Evolutionary conservation across 441 rosid genomes (phyloP).

Genomic region (Pelargonium myrrhifolium): DNA sequence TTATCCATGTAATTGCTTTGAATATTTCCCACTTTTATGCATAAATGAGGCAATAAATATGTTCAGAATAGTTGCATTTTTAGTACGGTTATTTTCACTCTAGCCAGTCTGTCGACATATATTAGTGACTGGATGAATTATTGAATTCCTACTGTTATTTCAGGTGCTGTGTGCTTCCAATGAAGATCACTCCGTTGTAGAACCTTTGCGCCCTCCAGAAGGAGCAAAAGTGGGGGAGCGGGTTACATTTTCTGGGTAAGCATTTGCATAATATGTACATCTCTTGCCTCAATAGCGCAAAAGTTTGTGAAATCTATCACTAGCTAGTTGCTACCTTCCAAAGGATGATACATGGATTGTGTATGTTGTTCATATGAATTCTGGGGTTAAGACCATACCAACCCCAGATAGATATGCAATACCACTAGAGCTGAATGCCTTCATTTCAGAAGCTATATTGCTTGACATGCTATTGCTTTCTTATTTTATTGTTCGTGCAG

Average conservation of each 20-base stretch:
- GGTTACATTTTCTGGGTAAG: conserved; percentile 70
- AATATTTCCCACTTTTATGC: neutral
- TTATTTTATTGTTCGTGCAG: conserved; percentile 22
- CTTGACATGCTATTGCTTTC: neutral
- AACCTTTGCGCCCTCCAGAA: conserved; percentile 84
- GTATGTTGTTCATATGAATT: too few species aligned
- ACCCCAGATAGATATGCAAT: too few species aligned
- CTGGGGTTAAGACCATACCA: too few species aligned
- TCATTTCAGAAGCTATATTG: neutral
- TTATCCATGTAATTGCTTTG: neutral
- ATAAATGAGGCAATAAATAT: neutral
- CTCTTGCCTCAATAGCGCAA: neutral
- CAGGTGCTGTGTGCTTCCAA: conserved; percentile 88
- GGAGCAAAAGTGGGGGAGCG: conserved; percentile 71
- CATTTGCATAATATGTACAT: conserved; percentile 5
- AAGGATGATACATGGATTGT: too few species aligned
- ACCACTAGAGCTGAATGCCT: neutral
- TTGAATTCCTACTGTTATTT: neutral
- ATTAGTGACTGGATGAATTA: neutral
- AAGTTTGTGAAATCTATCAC: neutral
- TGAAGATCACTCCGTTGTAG: conserved; percentile 69
- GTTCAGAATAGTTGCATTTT: conserved; percentile 1
- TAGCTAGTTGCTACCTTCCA: too few species aligned
- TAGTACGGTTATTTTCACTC: neutral
- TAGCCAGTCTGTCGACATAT: neutral